These are phyloP conservation scores for Penicillium paradoxum DNA, from an alignment of 495 filamentous ascomycete species.

Conservation along the genomic window DNA sequence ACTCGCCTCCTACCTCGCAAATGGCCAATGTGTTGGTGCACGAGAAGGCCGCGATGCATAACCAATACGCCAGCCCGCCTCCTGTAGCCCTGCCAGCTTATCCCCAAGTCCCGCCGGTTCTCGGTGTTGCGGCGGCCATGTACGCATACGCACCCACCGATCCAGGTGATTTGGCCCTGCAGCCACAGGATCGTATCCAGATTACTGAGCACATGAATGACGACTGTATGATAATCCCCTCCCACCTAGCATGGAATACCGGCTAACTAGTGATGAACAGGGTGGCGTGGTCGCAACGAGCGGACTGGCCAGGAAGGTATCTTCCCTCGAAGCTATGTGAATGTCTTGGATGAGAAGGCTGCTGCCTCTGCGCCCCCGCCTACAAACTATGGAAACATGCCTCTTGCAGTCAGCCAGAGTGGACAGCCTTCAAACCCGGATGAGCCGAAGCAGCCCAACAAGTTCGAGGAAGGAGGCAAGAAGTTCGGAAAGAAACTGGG, in stretches of 20 bases:
- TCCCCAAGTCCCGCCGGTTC: constrained; percentile 50
- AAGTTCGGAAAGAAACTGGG: constrained; percentile 55
- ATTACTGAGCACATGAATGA: constrained; percentile 89
- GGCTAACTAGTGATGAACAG: constrained; percentile 27
- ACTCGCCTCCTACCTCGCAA: constrained; percentile 41
- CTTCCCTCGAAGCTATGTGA: constrained; percentile 88
- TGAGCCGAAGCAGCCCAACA: constrained; percentile 35
- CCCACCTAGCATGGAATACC: not conserved
- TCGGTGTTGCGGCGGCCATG: constrained; percentile 71
- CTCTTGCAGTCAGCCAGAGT: constrained; percentile 47
- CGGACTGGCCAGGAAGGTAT: constrained; percentile 81
- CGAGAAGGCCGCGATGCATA: constrained; percentile 50
- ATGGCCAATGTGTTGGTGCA: constrained; percentile 44
- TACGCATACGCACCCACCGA: constrained; percentile 79
- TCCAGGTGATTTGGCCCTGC: constrained; percentile 70
- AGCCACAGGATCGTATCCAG: constrained; percentile 68
- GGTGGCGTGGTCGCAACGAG: constrained; percentile 79
- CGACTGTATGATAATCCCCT: constrained; percentile 60
- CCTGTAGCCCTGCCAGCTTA: constrained; percentile 50
- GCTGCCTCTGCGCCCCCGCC: constrained; percentile 23
- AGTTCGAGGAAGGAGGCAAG: constrained; percentile 51
- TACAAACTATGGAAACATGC: constrained; percentile 50
- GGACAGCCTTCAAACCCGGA: constrained; percentile 25
- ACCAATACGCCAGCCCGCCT: constrained; percentile 46
- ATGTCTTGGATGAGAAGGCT: constrained; percentile 47